Base-by-base conservation (phyloP, 164 flowering plant genomes). In the Buxus sempervirens region DNA sequence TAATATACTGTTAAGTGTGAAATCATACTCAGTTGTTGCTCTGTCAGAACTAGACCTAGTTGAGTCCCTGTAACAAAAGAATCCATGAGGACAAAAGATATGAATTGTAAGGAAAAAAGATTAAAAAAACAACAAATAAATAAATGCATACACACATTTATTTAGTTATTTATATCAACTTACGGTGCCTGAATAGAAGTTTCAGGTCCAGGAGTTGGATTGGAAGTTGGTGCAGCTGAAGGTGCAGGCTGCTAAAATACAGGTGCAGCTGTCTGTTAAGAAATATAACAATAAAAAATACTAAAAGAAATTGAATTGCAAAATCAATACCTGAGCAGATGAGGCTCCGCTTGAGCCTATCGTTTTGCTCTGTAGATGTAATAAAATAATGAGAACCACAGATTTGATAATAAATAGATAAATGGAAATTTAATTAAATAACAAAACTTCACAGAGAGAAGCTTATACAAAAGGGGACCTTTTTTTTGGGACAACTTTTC, bases 281-380 rank as follows among this genome's bases (percentile, higher is more conserved):
- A 57, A 71, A 22, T 23, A 69, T 45, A 55, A 18, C 53, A 26
- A 66, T 5, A 55, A 45, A 45, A 45, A 45, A 45, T 10, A 45
- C 51, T 10, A 45, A 45, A 15, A 48, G 14, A 3, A 32, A 32
- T 32, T 3, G 38, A 32, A 32, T 32, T 32, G 38, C 7, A 32
- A 32, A 32, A 32, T 32, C 7, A 7, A 28, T 78, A 90, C 95
- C 88, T 89, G 93, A 38, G 85, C 62, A 38, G 96, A 85, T 60
- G 94, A 82, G 12, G 88, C 53, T 41, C 93, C 95, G 66, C 84
- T 69, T 58, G 90, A 73, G 53, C 86, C 78, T 24, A 70, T 54
- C 53, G 81, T 64, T 84, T 95, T 95, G 78, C 90, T 90, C 96
- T 94, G 84, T 62, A 62, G 27, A 65, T 23, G 48, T 42, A 70